Evolutionary conservation across 2,329 filamentous ascomycete species (phyloP).

Genomic region (Madurella mycetomatis): DNA sequence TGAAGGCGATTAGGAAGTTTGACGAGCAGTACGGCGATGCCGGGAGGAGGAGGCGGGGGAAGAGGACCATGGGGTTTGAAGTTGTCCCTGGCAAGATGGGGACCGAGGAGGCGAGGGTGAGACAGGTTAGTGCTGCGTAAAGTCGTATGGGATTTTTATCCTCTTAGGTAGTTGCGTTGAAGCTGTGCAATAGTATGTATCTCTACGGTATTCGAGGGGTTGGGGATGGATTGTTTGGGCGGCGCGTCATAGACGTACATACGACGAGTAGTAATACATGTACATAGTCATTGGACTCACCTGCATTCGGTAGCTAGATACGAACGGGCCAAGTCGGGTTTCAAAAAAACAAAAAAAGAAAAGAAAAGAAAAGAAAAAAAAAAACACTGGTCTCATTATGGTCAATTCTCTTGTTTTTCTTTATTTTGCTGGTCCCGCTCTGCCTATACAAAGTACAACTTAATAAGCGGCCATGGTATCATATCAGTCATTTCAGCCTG

Average conservation of each 20-base stretch:
- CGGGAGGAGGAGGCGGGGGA: slow-evolving; percentile 56
- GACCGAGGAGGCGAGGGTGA: slow-evolving; percentile 39
- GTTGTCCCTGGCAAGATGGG: slow-evolving; percentile 38
- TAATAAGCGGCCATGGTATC: slow-evolving; percentile 7
- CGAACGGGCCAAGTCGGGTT: too few species aligned
- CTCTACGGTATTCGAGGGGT: too few species aligned
- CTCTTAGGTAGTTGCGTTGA: too few species aligned
- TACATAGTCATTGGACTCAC: too few species aligned
- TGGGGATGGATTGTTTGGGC: too few species aligned
- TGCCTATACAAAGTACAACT: not conserved
- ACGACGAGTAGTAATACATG: too few species aligned
- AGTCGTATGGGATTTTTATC: not conserved
- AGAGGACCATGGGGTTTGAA: slow-evolving; percentile 56
- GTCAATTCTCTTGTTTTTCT: not conserved
- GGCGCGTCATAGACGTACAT: too few species aligned
- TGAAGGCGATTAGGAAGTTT: slow-evolving; percentile 87
- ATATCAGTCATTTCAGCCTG: not conserved
- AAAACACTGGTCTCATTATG: too few species aligned
- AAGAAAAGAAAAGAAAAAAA: too few species aligned
- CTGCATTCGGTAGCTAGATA: too few species aligned
- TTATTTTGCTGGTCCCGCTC: not conserved
- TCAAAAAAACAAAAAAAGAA: too few species aligned
- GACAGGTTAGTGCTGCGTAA: slow-evolving; percentile 16
- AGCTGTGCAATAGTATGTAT: not conserved
- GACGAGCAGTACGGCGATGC: slow-evolving; percentile 92